A percentile compares a stretch with the other conserved stretches of the same genome.
phyloP scores from a whole-genome alignment of 768 basidiomycete species.

The Leccinum imitatum region DNA sequence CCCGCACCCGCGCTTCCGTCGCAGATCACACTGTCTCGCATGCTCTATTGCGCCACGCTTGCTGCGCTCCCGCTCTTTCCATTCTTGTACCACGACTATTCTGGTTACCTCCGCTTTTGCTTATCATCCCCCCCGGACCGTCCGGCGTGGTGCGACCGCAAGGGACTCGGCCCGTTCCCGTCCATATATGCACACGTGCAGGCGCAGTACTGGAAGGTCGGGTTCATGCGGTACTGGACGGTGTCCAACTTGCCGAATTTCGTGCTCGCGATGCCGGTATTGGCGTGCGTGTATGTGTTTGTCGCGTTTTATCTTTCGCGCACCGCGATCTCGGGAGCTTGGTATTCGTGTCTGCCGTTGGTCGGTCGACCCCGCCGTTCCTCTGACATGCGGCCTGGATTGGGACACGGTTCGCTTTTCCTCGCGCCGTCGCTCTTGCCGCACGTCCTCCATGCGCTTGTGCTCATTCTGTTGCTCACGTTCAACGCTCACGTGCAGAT shows the following conservation, averaged over 20 bases:
- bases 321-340: background rate
- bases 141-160: slow-evolving; percentile 61
- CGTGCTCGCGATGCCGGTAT: slow-evolving; percentile 70
- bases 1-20: background rate
- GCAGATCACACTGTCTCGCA: slow-evolving; percentile 35
- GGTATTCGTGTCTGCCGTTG: background rate
- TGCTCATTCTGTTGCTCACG: slow-evolving; percentile 61
- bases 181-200: slow-evolving; percentile 85
- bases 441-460: slow-evolving; percentile 71
- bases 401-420: slow-evolving; percentile 21
- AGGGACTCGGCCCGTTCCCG: slow-evolving; percentile 41
- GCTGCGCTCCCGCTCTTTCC: slow-evolving; percentile 55
- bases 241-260: slow-evolving; percentile 85
- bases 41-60: slow-evolving; percentile 41
- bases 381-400: background rate
- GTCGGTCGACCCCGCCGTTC: background rate
- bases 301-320: slow-evolving; percentile 25
- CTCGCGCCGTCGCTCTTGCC: slow-evolving; percentile 51
- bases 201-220: slow-evolving; percentile 79
- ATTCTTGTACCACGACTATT: slow-evolving; percentile 68
- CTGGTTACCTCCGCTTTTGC: slow-evolving; percentile 74
- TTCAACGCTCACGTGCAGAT: slow-evolving; percentile 89
- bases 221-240: slow-evolving; percentile 88
- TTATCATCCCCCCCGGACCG: slow-evolving; percentile 17
- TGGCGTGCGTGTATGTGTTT: slow-evolving; percentile 46